These are phyloP conservation scores for Fusarium sp. DNA, from an alignment of 2,329 filamentous ascomycete species.

Conservation along the genomic window DNA sequence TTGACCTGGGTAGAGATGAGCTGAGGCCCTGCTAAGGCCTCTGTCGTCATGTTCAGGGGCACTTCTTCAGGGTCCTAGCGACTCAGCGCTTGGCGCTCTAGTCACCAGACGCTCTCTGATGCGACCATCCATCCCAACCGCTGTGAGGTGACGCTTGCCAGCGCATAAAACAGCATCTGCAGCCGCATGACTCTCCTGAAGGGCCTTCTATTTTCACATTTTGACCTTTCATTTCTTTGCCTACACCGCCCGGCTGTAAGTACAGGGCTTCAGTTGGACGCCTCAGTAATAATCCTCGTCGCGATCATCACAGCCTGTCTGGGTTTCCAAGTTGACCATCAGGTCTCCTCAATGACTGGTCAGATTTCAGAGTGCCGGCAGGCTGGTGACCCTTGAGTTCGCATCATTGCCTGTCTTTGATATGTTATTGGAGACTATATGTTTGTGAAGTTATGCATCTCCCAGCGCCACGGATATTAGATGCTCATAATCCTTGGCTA, in stretches of 20 bases:
- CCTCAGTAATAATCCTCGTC: constrained; percentile 13
- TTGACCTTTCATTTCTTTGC: constrained; percentile 33
- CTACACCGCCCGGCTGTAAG: constrained; percentile 8
- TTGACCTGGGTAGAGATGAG: constrained; percentile 5
- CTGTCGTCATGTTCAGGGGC: constrained; percentile 40
- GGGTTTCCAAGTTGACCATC: constrained; percentile 21
- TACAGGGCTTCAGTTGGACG: constrained; percentile 3
- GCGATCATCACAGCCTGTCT: constrained; percentile 31
- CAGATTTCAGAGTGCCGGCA: constrained; percentile 23
- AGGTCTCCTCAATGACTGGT: constrained; percentile 38
- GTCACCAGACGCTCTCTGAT: constrained; percentile 41
- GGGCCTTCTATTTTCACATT: constrained; percentile 24
- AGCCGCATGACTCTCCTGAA: constrained; percentile 39
- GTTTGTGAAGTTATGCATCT: neutral
- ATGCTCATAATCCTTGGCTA: neutral
- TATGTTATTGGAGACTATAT: neutral
- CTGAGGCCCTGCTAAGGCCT: constrained; percentile 34
- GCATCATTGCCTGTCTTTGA: constrained; percentile 19
- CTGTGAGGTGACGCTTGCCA: constrained; percentile 36
- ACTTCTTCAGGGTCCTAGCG: constrained; percentile 36
- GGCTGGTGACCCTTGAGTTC: constrained; percentile 15
- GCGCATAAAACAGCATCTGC: constrained; percentile 42
- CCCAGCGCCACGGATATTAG: neutral
- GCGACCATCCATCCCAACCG: constrained; percentile 28
- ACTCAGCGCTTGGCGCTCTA: constrained; percentile 37